A percentile compares a stretch with the other conserved stretches of the same genome.
These are phyloP conservation scores for Bocquillonia castaneifolia DNA, from an alignment of 441 rosid species.

Conservation along the genomic window DNA sequence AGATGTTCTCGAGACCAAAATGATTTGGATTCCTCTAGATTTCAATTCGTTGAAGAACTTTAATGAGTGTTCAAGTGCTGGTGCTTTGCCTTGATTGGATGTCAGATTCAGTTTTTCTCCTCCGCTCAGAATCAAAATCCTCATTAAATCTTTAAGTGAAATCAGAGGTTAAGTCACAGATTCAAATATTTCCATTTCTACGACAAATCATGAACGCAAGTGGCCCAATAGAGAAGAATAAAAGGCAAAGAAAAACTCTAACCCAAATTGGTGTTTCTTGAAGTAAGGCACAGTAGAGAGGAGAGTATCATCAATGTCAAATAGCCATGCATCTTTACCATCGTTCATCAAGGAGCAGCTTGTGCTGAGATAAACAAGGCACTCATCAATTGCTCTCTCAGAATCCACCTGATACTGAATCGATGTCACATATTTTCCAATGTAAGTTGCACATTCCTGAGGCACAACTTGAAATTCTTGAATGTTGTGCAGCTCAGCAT, in stretches of 20 bases:
- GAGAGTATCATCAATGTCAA: slow-evolving; percentile 14
- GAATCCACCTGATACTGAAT: slow-evolving; percentile 9
- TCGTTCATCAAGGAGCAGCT: neutral
- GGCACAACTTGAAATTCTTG: slow-evolving; percentile 6
- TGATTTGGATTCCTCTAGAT: slow-evolving; percentile 1
- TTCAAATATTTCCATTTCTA: too few species aligned
- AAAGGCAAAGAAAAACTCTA: neutral
- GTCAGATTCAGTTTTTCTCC: slow-evolving; percentile 8
- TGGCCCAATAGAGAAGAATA: neutral
- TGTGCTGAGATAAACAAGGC: neutral
- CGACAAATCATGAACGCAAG: too few species aligned
- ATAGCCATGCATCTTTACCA: slow-evolving; percentile 10
- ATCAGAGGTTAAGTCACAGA: too few species aligned
- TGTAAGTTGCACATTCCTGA: slow-evolving; percentile 2
- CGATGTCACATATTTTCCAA: slow-evolving; percentile 1
- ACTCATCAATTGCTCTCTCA: slow-evolving; percentile 8
- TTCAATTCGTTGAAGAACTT: slow-evolving; percentile 12
- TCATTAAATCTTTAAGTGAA: neutral
- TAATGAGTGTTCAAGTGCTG: slow-evolving; percentile 3
- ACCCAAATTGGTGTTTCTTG: slow-evolving; percentile 11
- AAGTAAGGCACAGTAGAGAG: slow-evolving; percentile 11
- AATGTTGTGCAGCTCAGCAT: slow-evolving; percentile 15
- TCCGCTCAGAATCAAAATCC: neutral
- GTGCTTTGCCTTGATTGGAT: neutral
- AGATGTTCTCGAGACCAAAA: slow-evolving; percentile 8